A percentile compares a stretch with the other conserved stretches of the same genome.
Conservation (phyloP, 2,329 filamentous ascomycete species). For the Alternaria burnsii region DNA sequence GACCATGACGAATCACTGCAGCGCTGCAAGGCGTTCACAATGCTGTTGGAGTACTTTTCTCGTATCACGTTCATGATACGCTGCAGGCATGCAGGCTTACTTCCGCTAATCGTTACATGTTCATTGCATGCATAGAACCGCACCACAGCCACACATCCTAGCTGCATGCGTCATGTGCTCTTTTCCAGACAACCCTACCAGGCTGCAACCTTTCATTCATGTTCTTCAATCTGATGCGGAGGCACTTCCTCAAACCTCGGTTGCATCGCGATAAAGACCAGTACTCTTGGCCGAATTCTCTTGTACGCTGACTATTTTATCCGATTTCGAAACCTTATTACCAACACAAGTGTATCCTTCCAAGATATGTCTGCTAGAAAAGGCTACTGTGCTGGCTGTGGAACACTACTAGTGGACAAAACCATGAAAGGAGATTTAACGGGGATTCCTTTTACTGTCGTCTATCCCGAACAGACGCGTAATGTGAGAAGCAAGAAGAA, state of each 20-base stretch:
- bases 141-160: background rate
- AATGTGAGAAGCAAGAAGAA: no score
- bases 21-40: background rate
- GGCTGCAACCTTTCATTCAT: background rate
- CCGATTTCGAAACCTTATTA: no score
- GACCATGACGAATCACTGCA: background rate
- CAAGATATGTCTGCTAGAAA: no score
- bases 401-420: no score
- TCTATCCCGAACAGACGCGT: no score
- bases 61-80: background rate
- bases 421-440: no score
- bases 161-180: background rate
- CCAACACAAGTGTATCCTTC: accelerated
- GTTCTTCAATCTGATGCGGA: background rate
- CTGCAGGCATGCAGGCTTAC: background rate
- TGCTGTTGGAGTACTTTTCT: background rate
- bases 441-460: no score
- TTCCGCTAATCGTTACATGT: background rate
- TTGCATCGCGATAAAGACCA: background rate
- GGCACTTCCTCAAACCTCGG: background rate
- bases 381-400: no score
- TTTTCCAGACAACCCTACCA: accelerated
- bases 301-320: no score
- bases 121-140: background rate
- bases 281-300: background rate